These are phyloP conservation scores for Psilocybe subaeruginosa DNA, from an alignment of 768 basidiomycete species.

Conservation along the genomic window DNA sequence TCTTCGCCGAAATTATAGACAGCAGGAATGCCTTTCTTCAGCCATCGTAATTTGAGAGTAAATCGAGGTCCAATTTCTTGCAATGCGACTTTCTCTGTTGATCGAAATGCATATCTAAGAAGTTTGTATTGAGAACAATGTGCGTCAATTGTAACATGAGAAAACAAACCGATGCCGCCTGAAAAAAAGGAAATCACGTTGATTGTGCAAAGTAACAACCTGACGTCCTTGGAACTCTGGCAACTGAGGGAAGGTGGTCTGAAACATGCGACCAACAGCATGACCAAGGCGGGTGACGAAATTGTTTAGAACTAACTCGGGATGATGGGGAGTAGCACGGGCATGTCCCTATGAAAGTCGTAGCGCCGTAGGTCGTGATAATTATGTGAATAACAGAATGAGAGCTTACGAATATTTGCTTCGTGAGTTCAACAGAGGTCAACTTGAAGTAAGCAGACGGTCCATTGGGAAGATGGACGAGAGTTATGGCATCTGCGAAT, in stretches of 20 bases:
- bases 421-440: constrained; percentile 83
- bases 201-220: constrained; percentile 96
- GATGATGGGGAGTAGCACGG: constrained; percentile 87
- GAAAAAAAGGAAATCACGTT: constrained; percentile 98
- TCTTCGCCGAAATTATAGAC: constrained; percentile 71
- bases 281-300: constrained; percentile 95
- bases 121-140: background rate
- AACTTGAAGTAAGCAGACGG: constrained; percentile 97
- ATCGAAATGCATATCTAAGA: constrained; percentile 86
- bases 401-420: constrained; percentile 77
- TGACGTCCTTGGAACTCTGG: constrained; percentile 96
- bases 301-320: constrained; percentile 93
- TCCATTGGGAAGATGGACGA: constrained; percentile 88
- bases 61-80: constrained; percentile 99
- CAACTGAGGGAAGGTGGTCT: constrained; percentile 92
- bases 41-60: constrained; percentile 88
- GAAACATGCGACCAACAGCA: constrained; percentile 92
- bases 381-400: background rate
- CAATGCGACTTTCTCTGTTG: constrained; percentile 85
- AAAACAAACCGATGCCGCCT: constrained; percentile 81
- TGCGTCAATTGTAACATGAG: constrained; percentile 5
- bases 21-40: constrained; percentile 87
- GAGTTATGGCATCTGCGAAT: constrained; percentile 82
- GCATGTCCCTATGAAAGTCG: constrained; percentile 75
- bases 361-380: background rate